Base-by-base conservation (phyloP, 306 rosid genomes). In the Cicer arietinum region DNA sequence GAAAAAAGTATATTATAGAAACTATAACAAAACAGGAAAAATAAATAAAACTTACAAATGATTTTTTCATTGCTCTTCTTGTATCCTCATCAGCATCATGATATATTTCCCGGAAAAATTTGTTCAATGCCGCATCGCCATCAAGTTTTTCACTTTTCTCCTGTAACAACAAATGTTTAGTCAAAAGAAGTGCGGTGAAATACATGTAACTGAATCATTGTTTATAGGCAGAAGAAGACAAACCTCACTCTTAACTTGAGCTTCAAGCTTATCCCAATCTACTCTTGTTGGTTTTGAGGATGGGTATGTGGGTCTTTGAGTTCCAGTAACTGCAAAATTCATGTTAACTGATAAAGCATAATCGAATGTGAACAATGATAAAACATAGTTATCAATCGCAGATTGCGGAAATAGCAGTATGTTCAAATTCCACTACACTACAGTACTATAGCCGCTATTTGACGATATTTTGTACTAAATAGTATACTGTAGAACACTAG, bases 71-170 rank as follows among this genome's bases (percentile, higher is more conserved):
- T 71, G 99, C 97, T 75, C 87, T 86, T 92, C 87, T 86, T 12
- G 92, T 92, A 80, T 94, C 99, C 74, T 94, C 99, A 22, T 94
- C 99, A 1, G 97, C 96, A 82, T 92, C 99, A 66, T 87, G 84
- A 59, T 90, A 94, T 64, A 94, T 94, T 7, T 89, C 96, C 63
- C 89, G 85, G 91, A 94, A 94, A 65, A 92, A 94, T 67, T 90
- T 94, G 89, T 94, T 92, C 83, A 94, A 45, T 4, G 97, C 99
- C 1, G 97, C 97, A 84, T 94, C 97, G 0, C 99, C 99, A 45
- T 94, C 97, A 60, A 94, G 96, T 74, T 92, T 94, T 74, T 92
- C 99, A 1, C 92, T 97, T 60, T 94, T 94, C 70, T 94, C 99
- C 99, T 94, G 87, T 48, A 73, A 82, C 17, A 56, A 39, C 7